phyloP scores from a whole-genome alignment of 129 eudicot genomes.

The Silybum marianum region DNA sequence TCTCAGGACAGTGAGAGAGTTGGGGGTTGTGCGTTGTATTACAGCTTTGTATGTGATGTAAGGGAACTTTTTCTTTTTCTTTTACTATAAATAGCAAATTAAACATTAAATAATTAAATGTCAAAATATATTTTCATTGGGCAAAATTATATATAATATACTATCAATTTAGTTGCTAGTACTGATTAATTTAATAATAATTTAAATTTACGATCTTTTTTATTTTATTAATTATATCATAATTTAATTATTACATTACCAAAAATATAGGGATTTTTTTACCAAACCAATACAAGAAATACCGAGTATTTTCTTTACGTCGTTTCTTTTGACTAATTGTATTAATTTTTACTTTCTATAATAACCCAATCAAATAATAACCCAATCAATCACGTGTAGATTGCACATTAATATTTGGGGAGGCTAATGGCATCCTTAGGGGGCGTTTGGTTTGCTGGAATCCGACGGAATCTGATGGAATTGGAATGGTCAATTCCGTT shows the following conservation, averaged over 20 bases:
- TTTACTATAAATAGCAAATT: neutral
- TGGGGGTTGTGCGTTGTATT: slow-evolving; percentile 7
- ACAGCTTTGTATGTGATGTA: slow-evolving; percentile 2
- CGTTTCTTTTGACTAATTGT: neutral
- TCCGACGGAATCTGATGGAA: no score
- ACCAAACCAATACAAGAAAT: neutral
- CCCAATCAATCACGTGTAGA: neutral
- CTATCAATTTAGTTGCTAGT: neutral
- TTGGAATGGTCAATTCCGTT: no score
- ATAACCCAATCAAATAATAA: neutral
- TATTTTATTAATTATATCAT: neutral
- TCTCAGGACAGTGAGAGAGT: slow-evolving; percentile 7
- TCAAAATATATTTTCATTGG: neutral
- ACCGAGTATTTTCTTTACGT: neutral
- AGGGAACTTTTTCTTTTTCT: slow-evolving; percentile 1
- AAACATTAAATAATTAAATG: neutral
- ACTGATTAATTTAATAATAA: no score
- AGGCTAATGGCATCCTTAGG: no score
- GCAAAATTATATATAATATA: no score
- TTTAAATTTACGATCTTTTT: neutral
- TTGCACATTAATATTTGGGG: neutral
- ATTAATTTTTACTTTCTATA: neutral
- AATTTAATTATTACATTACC: neutral
- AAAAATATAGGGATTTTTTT: neutral
- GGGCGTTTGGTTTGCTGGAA: no score